A percentile compares a stretch with the other conserved stretches of the same genome.
Conservation (phyloP, 2,329 filamentous ascomycete species). For the Stagonosporopsis vannaccii region DNA sequence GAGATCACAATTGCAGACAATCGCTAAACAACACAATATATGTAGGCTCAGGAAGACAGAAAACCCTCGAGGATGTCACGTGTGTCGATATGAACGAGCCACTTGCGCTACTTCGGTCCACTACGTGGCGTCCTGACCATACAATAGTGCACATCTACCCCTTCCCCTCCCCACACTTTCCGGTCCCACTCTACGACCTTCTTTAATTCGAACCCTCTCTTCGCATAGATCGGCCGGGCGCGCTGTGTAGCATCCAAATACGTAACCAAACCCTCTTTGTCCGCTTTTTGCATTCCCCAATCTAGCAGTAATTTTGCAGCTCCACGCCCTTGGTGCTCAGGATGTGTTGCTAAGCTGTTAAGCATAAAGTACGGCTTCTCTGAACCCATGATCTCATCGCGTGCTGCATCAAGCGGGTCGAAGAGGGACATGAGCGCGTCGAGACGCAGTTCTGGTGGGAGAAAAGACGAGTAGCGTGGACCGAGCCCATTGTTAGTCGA, state of each 20-base stretch:
- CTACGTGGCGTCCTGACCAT: constrained; percentile 25
- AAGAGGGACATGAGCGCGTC: constrained; percentile 38
- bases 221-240: constrained; percentile 51
- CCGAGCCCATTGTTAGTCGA: background rate
- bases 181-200: constrained; percentile 35
- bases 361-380: constrained; percentile 37
- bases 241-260: constrained; percentile 52
- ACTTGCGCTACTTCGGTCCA: background rate
- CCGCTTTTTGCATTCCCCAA: constrained; percentile 51
- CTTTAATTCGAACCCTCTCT: constrained; percentile 35
- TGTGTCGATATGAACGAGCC: background rate
- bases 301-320: constrained; percentile 49
- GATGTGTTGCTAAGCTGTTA: constrained; percentile 46
- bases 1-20: background rate
- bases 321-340: constrained; percentile 51
- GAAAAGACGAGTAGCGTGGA: constrained; percentile 65
- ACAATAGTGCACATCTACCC: constrained; percentile 42
- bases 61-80: background rate
- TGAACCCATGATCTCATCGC: constrained; percentile 37
- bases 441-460: constrained; percentile 70
- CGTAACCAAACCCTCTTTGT: constrained; percentile 45
- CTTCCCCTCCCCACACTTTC: constrained; percentile 37
- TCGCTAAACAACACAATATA: background rate
- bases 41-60: background rate
- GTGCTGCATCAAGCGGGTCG: constrained; percentile 30